A percentile compares a stretch with the other conserved stretches of the same genome.
Evolutionary conservation across 2,329 filamentous ascomycete genomes (phyloP).

Genomic region (Trichoderma afroharzianum): DNA sequence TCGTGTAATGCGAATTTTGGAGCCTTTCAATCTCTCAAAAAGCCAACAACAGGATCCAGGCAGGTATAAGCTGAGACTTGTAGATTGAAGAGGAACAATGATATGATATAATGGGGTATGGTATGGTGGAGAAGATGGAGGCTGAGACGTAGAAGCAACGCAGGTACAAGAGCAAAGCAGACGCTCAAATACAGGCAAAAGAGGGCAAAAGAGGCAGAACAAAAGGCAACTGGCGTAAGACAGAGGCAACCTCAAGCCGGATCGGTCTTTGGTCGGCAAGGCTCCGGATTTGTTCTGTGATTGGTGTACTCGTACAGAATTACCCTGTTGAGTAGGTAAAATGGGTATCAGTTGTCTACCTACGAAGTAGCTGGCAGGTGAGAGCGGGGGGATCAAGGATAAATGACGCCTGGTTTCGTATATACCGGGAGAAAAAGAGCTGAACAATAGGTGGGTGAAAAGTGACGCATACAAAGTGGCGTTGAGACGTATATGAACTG

Average conservation of each 20-base stretch:
- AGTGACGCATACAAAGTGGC: neutral
- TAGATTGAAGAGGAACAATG: neutral
- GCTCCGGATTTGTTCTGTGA: neutral
- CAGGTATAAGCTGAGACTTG: neutral
- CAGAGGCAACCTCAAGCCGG: neutral
- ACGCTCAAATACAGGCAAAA: constrained; percentile 35
- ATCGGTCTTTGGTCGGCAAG: neutral
- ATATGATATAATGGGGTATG: neutral
- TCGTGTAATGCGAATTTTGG: neutral
- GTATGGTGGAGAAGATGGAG: neutral
- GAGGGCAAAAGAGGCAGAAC: neutral
- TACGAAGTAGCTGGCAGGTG: neutral
- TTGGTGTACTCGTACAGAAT: neutral
- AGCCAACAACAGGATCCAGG: neutral
- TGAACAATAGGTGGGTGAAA: neutral
- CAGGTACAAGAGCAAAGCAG: constrained; percentile 31
- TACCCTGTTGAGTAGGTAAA: neutral
- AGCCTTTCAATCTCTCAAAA: neutral
- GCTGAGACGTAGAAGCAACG: neutral
- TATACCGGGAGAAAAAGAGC: neutral
- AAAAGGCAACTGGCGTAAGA: neutral
- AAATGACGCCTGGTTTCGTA: neutral
- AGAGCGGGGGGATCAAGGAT: neutral
- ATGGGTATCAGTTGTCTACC: neutral
- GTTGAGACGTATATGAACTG: neutral